Conservation (phyloP, 176 grass and related monocot genomes). For the Themeda triandra region DNA sequence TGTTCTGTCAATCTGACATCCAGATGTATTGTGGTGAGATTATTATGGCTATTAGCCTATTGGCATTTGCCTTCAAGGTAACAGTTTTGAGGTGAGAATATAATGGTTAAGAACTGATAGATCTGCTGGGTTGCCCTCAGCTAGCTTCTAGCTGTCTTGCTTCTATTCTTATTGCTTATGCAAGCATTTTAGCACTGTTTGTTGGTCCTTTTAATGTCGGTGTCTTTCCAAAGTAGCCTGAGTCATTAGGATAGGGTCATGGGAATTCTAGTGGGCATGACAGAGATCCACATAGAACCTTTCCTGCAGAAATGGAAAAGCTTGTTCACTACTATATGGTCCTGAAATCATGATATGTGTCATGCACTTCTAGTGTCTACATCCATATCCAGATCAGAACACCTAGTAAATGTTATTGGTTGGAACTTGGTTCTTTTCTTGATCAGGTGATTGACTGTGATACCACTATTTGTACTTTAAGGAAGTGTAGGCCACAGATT, state of each 20-base stretch:
- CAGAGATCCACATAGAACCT: constrained; percentile 34
- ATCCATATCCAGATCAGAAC: constrained; percentile 20
- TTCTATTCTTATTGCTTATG: not conserved
- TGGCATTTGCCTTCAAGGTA: not conserved
- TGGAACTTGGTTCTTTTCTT: not conserved
- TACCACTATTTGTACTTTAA: constrained; percentile 4
- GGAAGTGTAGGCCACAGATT: constrained; percentile 5
- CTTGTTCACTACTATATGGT: not conserved
- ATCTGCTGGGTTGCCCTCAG: not conserved
- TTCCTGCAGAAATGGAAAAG: constrained; percentile 27
- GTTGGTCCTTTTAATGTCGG: not conserved
- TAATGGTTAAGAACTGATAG: not conserved
- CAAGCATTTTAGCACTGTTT: not conserved
- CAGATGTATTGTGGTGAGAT: not conserved
- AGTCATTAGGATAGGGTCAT: not conserved
- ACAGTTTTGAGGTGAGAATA: not conserved
- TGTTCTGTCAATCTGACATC: too few relatives aligned
- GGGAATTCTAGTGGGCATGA: constrained; percentile 32
- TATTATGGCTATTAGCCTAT: not conserved
- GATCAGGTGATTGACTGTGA: constrained; percentile 29
- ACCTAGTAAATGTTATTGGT: constrained; percentile 6
- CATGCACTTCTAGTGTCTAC: not conserved
- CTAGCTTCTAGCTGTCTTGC: not conserved
- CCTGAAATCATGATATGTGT: constrained; percentile 28
- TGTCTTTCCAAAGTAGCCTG: not conserved